These are phyloP conservation scores for Heracleum sosnowskyi DNA, from an alignment of 129 eudicot species.

Conservation along the genomic window DNA sequence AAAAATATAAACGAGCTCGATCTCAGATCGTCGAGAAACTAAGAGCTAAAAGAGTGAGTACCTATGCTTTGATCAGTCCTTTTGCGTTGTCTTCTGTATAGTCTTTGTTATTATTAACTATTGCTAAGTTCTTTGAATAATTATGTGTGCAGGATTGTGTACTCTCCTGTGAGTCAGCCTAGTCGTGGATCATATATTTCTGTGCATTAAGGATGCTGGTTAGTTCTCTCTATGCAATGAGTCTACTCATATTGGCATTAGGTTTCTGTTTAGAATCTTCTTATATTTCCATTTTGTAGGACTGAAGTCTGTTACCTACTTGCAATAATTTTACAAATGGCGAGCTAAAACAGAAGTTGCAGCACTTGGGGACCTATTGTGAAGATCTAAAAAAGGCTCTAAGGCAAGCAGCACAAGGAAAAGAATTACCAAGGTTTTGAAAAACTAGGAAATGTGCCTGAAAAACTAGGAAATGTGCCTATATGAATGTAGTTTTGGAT, in stretches of 20 bases:
- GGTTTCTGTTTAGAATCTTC: conserved; percentile 7
- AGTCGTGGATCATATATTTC: conserved; percentile 86
- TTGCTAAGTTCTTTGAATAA: background rate
- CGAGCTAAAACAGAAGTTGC: too few species aligned
- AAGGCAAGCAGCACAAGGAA: too few species aligned
- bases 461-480: too few species aligned
- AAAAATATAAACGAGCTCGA: conserved; percentile 47
- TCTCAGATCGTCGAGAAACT: conserved; percentile 46
- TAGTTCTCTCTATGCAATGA: conserved; percentile 17
- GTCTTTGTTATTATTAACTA: conserved; percentile 5
- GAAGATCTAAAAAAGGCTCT: too few species aligned
- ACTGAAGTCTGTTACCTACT: background rate
- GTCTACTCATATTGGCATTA: background rate
- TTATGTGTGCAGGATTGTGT: background rate
- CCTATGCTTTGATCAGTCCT: too few species aligned
- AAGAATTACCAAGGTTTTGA: too few species aligned
- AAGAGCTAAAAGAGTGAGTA: conserved; percentile 54
- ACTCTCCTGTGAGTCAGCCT: conserved; percentile 40
- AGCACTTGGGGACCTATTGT: too few species aligned
- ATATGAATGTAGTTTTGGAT: too few species aligned
- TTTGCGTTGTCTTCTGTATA: background rate
- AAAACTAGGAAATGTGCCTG: too few species aligned
- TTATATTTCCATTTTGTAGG: background rate
- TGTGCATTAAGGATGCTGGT: conserved; percentile 93
- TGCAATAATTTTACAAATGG: conserved; percentile 1